A percentile compares a stretch with the other conserved stretches of the same genome.
Conservation (phyloP, 192 early-diverging fungal species). For the Podila epigama region DNA sequence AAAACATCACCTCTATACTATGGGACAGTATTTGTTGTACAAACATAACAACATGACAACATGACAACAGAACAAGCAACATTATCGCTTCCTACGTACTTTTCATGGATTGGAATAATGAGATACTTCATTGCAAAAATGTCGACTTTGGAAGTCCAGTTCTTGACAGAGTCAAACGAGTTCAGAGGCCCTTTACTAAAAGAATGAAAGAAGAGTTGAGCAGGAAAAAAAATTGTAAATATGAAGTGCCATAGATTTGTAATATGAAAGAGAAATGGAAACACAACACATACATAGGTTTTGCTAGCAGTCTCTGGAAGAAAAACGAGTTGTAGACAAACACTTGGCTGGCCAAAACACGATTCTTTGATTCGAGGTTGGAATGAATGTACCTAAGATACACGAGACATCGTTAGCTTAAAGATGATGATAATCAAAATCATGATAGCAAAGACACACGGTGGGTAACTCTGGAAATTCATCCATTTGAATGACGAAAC, state of each 20-base stretch:
- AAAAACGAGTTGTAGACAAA: constrained; percentile 91
- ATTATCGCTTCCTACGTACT: constrained; percentile 50
- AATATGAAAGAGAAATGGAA: background rate
- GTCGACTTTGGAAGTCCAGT: constrained; percentile 80
- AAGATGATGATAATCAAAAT: background rate
- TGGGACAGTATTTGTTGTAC: background rate
- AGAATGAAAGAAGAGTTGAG: background rate
- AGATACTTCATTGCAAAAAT: constrained; percentile 80
- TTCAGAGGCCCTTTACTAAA: constrained; percentile 35
- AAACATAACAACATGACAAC: background rate
- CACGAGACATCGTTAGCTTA: no score
- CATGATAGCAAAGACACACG: background rate
- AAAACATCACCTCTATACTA: no score
- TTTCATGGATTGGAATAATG: constrained; percentile 89
- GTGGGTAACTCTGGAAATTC: background rate
- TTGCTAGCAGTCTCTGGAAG: constrained; percentile 72
- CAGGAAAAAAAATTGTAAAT: background rate
- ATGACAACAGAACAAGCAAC: background rate
- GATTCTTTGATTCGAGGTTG: constrained; percentile 44
- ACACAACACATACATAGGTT: constrained; percentile 24
- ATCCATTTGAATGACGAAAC: background rate
- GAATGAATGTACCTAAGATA: constrained; percentile 32
- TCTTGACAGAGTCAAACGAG: constrained; percentile 73
- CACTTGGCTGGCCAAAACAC: constrained; percentile 59
- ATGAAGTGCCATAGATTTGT: background rate